A percentile compares a stretch with the other conserved stretches of the same genome.
phyloP scores from a whole-genome alignment of 352 stramenopile genomes.

The Pythium rhizo-oryzae region DNA sequence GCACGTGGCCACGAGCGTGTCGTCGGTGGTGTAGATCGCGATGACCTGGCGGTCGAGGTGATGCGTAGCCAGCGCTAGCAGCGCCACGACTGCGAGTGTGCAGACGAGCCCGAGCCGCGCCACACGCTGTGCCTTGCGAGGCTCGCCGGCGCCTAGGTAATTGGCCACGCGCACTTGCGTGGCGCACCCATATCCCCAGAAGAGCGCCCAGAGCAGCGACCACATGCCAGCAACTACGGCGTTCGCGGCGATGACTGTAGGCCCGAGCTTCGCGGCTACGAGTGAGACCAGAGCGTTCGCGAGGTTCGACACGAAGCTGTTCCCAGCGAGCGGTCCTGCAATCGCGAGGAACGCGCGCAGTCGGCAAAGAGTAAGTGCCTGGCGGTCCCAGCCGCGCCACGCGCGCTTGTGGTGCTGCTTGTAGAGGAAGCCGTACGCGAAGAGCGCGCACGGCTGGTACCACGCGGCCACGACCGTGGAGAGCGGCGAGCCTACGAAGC shows the following conservation, averaged over 20 bases:
- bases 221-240: slow-evolving; percentile 72
- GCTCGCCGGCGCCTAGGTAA: slow-evolving; percentile 66
- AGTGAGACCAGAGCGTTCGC: slow-evolving; percentile 68
- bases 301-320: slow-evolving; percentile 77
- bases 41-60: slow-evolving; percentile 53
- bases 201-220: slow-evolving; percentile 71
- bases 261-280: slow-evolving; percentile 62
- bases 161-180: slow-evolving; percentile 80
- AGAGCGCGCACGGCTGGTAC: slow-evolving; percentile 71
- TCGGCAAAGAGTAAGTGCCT: slow-evolving; percentile 44
- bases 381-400: slow-evolving; percentile 61
- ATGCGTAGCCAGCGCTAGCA: slow-evolving; percentile 51
- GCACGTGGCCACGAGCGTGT: slow-evolving; percentile 49
- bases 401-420: slow-evolving; percentile 55
- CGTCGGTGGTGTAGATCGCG: slow-evolving; percentile 61
- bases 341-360: slow-evolving; percentile 55
- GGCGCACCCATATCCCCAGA: slow-evolving; percentile 81
- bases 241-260: slow-evolving; percentile 65
- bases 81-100: slow-evolving; percentile 47
- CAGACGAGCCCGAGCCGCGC: slow-evolving; percentile 58
- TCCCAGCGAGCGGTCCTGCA: slow-evolving; percentile 64
- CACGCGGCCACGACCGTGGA: slow-evolving; percentile 77
- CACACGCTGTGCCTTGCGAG: slow-evolving; percentile 50
- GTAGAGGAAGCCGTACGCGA: slow-evolving; percentile 61
- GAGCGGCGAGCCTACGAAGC: slow-evolving; percentile 81